Evolutionary conservation across 1,284 basidiomycete species (phyloP), one percentile per base, ranked within the genome.

Genomic region (Puccinia novopanici): DNA sequence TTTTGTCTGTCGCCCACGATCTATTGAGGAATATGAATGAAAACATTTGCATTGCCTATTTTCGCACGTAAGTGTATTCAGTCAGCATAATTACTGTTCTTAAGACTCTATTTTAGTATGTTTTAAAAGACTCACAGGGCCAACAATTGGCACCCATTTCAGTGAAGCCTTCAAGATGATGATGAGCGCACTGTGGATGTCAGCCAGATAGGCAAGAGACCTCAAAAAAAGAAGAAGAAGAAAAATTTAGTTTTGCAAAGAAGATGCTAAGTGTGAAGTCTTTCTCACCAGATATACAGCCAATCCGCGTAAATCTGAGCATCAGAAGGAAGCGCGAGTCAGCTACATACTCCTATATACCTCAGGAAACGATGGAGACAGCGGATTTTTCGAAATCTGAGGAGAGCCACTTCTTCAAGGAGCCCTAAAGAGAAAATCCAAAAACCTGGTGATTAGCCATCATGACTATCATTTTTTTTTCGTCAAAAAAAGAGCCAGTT

Each of bases 101-200:
- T 19, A 30, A n/a, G 6, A n/a, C 9, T 57, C 27, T 22, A 9
- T 57, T 57, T 57, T 5, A n/a, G 6, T 57, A 6, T 8, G 55
- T n/a, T 57, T 72, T 24, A 75, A 34, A 40, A 8, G 13, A 61
- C 90, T 84, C 86, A 94, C 94, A 90, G 93, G 94, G 42, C 95
- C 95, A 37, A 95, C 85, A 70, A 97, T 85, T 12, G 95, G 95
- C 2, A 95, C 86, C 90, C 93, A 94, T 86, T 92, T 92, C 81
- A 98, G 88, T 82, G 91, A 92, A 83, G 91, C 91, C 88, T 98
- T 98, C 81, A 98, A 88, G 22, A 95, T 91, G 83, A 98, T 98
- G 84, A 91, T 91, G 40, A 98, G 89, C 80, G 93, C 90, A 81
- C 88, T 88, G 85, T 92, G 90, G 13, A 90, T 89, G 48, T 90